Percentiles rank a stretch among this genome's conserved stretches.
Evolutionary conservation across 441 rosid species (phyloP).

Genomic region (Adansonia rubrostipa): DNA sequence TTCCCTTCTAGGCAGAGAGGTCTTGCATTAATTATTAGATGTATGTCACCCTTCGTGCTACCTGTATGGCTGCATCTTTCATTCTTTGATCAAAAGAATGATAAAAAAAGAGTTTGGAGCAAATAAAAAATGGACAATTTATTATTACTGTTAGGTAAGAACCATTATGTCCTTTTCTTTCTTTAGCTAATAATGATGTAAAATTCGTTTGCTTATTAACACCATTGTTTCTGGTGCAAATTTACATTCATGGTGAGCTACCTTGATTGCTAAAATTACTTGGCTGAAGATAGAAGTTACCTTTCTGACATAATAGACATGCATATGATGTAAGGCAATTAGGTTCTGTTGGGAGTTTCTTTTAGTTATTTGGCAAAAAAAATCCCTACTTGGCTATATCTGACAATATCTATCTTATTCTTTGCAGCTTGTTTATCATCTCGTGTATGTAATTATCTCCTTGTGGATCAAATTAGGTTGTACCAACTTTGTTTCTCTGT

Average conservation of each 20-base stretch:
- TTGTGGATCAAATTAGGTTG: slow-evolving; percentile 19
- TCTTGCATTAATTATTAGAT: not conserved
- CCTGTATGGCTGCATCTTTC: not conserved
- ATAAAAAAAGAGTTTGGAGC: not conserved
- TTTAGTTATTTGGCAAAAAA: not conserved
- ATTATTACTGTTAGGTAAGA: not conserved
- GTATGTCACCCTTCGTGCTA: not conserved
- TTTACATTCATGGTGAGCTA: not conserved
- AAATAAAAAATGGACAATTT: not conserved
- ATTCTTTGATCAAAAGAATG: not conserved
- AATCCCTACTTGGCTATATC: not conserved
- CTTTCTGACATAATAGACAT: not conserved
- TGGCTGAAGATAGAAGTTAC: not conserved
- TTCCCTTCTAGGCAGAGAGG: not conserved
- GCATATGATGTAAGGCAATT: not conserved
- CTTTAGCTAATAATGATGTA: not conserved
- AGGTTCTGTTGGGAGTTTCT: slow-evolving; percentile 18
- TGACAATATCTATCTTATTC: slow-evolving; percentile 10
- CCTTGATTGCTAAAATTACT: not conserved
- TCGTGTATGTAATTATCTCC: slow-evolving; percentile 25
- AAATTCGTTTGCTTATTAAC: not conserved
- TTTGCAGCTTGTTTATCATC: slow-evolving; percentile 24
- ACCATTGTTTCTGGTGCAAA: not conserved
- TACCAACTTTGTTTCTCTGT: not conserved
- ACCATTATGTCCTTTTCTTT: not conserved